Evolutionary conservation across 768 basidiomycete species (phyloP), one percentile per base, ranked within the genome.

Genomic region (Boletus fagicola): DNA sequence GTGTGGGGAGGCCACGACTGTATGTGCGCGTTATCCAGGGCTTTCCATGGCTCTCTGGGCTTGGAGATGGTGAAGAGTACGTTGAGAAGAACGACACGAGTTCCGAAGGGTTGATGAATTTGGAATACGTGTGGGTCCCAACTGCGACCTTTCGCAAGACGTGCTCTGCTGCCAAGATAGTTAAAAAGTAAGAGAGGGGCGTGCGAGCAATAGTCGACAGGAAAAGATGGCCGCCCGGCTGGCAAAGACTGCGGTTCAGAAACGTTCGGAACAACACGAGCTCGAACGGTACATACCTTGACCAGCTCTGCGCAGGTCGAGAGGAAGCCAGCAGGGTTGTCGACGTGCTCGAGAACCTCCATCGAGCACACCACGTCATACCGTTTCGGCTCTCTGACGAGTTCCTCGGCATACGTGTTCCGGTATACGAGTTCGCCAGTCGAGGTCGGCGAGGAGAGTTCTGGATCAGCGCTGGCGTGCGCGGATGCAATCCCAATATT

Each of bases 261-360:
- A 1, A 33, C 1, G 35, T 13, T 16, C 3, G 28, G 11, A 24
- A n/a, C 33, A 5, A 9, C 20, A 22, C 30, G n/a, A 22, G 49
- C 33, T 16, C 35, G 44, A 38, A 20, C 26, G 39, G 36, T 11
- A 68, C 82, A 42, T 60, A 94, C 95, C 77, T 97, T 98, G 62
- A 96, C 83, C 31, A 98, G 81, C 56, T 87, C 80, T 0, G 90
- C 90, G 62, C 94, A 89, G 39, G 87, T 84, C 30, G 82, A 77
- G 49, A 99, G 79, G 72, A 99, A 99, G 8, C 80, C 79, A 7
- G 83, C 78, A 1, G 97, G 95, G 66, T 96, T 88, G 68, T 97
- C 91, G 50, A 99, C 97, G 67, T 99, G 97, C 75, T 99, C 97
- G 31, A 99, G 69, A 9, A 99, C 96, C 72, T 99, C 97, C 92